A percentile compares a stretch with the other conserved stretches of the same genome.
Conservation (phyloP, 1,139 yeast species). For the Geotrichum carabidarum region DNA sequence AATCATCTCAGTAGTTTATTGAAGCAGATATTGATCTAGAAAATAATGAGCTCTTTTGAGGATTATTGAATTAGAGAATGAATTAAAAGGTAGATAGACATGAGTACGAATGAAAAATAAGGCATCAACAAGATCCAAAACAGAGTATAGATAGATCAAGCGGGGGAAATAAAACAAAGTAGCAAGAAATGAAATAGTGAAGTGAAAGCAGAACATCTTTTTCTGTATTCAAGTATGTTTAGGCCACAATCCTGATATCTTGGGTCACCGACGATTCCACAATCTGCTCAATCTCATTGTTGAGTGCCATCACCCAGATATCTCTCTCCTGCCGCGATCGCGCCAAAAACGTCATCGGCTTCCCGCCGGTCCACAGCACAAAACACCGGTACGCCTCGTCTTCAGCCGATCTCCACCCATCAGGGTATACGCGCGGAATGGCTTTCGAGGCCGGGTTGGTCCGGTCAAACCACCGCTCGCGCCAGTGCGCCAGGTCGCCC, state of each 20-base stretch:
- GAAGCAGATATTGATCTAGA: too few species aligned
- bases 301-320: slow-evolving; percentile 66
- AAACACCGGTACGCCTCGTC: slow-evolving; percentile 69
- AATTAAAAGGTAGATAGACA: too few species aligned
- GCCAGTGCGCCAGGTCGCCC: slow-evolving; percentile 47
- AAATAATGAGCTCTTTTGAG: too few species aligned
- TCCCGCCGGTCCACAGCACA: slow-evolving; percentile 76
- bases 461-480: slow-evolving; percentile 45
- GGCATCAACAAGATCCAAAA: background rate
- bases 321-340: slow-evolving; percentile 80
- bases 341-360: slow-evolving; percentile 66
- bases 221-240: background rate
- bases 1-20: too few species aligned
- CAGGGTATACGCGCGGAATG: slow-evolving; percentile 66
- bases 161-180: background rate
- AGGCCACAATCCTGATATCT: slow-evolving; percentile 22
- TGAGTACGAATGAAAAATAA: background rate
- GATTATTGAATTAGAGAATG: too few species aligned
- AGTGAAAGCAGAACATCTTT: too few species aligned
- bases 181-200: too few species aligned
- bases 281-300: slow-evolving; percentile 60
- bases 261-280: slow-evolving; percentile 25
- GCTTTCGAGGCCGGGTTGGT: slow-evolving; percentile 52
- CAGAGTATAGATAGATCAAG: background rate
- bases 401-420: slow-evolving; percentile 82